Evolutionary conservation across 78 protist genomes (phyloP).

Genomic region (Cavenderia fasciculata): DNA sequence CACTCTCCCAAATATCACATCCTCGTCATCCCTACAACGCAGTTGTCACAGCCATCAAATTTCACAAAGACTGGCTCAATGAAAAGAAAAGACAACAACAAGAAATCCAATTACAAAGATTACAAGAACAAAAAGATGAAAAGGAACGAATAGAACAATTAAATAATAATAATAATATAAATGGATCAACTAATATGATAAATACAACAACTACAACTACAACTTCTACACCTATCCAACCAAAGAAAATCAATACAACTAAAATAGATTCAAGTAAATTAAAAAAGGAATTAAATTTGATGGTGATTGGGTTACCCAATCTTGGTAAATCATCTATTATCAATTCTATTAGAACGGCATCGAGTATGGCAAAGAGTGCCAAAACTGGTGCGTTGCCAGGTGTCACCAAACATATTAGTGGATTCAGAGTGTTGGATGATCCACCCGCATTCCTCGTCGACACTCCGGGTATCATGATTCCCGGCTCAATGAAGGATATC

Average conservation of each 20-base stretch:
- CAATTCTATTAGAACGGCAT: constrained; percentile 38
- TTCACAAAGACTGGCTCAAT: not conserved
- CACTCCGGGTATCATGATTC: constrained; percentile 81
- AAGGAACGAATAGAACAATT: not conserved
- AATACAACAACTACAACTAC: not conserved
- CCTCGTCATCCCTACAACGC: constrained; percentile 50
- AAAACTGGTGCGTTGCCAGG: constrained; percentile 76
- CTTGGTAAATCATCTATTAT: constrained; percentile 72
- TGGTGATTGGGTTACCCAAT: constrained; percentile 74
- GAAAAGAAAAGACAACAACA: too few species aligned
- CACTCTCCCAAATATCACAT: not conserved
- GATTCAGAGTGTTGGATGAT: constrained; percentile 48
- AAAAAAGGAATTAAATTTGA: constrained; percentile 2
- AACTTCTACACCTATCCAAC: not conserved
- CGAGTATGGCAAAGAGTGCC: constrained; percentile 25
- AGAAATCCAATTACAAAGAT: too few species aligned
- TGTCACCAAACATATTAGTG: constrained; percentile 63
- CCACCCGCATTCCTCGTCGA: constrained; percentile 76
- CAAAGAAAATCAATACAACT: not conserved
- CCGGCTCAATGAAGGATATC: constrained; percentile 23
- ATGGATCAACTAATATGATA: not conserved
- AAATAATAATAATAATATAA: not conserved
- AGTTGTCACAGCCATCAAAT: constrained; percentile 22
- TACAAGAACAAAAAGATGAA: not conserved
- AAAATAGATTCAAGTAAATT: not conserved